Conservation (phyloP, 257 asterid species). For the Lithospermum erythrorhizon region DNA sequence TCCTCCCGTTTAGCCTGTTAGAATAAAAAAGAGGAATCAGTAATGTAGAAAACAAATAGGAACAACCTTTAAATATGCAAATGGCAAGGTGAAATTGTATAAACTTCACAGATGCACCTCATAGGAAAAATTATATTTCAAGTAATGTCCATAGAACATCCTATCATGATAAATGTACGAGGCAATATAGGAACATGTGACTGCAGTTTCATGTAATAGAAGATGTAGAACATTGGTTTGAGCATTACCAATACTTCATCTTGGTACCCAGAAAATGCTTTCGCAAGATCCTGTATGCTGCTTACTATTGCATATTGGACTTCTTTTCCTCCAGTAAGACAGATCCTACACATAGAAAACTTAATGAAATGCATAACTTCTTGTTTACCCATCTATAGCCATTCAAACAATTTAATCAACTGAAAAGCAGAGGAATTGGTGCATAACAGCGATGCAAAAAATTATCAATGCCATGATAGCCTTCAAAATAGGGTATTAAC, state of each 20-base stretch:
- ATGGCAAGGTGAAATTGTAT: neutral
- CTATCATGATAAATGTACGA: neutral
- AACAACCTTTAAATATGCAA: neutral
- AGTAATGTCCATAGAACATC: neutral
- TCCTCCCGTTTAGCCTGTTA: conserved; percentile 90
- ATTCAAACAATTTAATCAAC: conserved; percentile 3
- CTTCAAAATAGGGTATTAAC: conserved; percentile 15
- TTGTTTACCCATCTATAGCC: neutral
- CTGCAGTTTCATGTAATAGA: neutral
- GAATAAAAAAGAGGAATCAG: conserved; percentile 6
- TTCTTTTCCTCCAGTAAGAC: conserved; percentile 90
- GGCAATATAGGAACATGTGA: neutral
- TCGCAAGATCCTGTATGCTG: conserved; percentile 96
- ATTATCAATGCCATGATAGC: neutral
- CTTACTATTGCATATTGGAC: conserved; percentile 89
- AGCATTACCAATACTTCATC: conserved; percentile 87
- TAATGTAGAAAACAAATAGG: neutral
- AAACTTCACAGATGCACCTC: neutral
- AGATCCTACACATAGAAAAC: conserved; percentile 48
- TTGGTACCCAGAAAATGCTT: conserved; percentile 66
- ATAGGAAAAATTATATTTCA: too few species aligned
- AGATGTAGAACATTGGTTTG: conserved; percentile 4
- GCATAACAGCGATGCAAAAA: neutral
- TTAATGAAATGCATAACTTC: conserved; percentile 15
- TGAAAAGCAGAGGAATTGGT: neutral